Conservation (phyloP, 148 eudicot genomes). For the Silene latifolia region DNA sequence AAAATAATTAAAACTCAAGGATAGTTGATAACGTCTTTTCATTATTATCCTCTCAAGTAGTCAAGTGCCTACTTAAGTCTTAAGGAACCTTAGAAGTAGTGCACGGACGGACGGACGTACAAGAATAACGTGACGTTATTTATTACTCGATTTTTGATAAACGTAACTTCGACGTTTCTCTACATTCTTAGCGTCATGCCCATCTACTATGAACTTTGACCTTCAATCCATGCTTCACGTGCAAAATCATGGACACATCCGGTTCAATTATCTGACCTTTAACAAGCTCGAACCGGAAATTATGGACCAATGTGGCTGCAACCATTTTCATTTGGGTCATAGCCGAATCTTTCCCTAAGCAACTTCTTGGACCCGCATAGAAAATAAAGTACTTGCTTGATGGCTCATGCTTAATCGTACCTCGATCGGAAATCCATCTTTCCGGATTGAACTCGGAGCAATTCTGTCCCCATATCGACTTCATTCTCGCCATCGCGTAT, state of each 20-base stretch:
- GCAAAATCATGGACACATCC: constrained; percentile 12
- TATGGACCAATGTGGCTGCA: constrained; percentile 1
- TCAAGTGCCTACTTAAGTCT: too few relatives aligned
- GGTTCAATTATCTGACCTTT: constrained; percentile 14
- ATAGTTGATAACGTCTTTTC: too few relatives aligned
- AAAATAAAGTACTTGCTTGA: constrained; percentile 40
- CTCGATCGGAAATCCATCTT: constrained; percentile 35
- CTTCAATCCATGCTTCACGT: constrained; percentile 20
- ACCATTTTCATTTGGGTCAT: constrained; percentile 28
- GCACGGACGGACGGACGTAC: too few relatives aligned
- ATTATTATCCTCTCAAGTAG: too few relatives aligned
- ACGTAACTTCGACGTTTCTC: neutral
- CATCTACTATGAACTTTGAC: constrained; percentile 10
- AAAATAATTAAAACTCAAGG: too few relatives aligned
- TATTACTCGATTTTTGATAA: too few relatives aligned
- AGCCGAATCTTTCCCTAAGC: constrained; percentile 37
- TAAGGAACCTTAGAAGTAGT: too few relatives aligned
- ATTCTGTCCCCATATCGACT: constrained; percentile 41
- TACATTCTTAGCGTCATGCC: neutral
- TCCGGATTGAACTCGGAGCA: constrained; percentile 34
- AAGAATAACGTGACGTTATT: too few relatives aligned
- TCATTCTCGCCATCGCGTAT: constrained; percentile 44
- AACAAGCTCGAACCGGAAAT: constrained; percentile 6
- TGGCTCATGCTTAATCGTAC: constrained; percentile 36
- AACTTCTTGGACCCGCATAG: constrained; percentile 42